Percentiles rank a stretch among this genome's conserved stretches.
Evolutionary conservation across 331 rosid genomes (phyloP).

Genomic region (Acacia concinna): DNA sequence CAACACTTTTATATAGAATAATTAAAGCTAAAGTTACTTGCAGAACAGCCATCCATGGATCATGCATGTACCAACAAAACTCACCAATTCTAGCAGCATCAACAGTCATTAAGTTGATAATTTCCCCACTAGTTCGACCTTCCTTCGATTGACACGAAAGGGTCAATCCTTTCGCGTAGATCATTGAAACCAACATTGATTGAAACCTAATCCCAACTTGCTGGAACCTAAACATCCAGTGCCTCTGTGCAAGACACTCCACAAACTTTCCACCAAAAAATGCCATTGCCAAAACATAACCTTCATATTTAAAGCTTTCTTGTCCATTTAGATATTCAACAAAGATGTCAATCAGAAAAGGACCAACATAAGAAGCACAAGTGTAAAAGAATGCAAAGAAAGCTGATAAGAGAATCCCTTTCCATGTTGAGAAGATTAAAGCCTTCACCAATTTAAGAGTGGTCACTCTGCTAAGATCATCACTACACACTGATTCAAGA

Average conservation of each 20-base stretch:
- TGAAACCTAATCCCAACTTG: constrained; percentile 59
- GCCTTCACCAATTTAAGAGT: constrained; percentile 52
- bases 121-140: constrained; percentile 67
- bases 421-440: constrained; percentile 53
- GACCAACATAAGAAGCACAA: constrained; percentile 72
- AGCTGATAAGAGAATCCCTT: constrained; percentile 55
- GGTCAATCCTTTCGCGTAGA: constrained; percentile 69
- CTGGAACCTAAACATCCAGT: constrained; percentile 60
- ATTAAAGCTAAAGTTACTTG: constrained; percentile 66
- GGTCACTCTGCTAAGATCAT: constrained; percentile 41
- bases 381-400: constrained; percentile 37
- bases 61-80: constrained; percentile 72
- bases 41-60: constrained; percentile 64
- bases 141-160: constrained; percentile 70
- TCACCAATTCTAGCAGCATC: constrained; percentile 80
- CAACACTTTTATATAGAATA: constrained; percentile 73
- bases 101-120: constrained; percentile 73
- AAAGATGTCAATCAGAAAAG: constrained; percentile 65
- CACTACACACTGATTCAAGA: constrained; percentile 46
- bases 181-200: constrained; percentile 56
- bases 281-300: constrained; percentile 51
- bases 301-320: constrained; percentile 49
- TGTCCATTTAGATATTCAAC: constrained; percentile 73
- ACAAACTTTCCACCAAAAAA: constrained; percentile 68
- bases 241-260: constrained; percentile 65